These are phyloP conservation scores for Anisogramma anomala DNA, from an alignment of 2,329 filamentous ascomycete genomes.

Conservation along the genomic window DNA sequence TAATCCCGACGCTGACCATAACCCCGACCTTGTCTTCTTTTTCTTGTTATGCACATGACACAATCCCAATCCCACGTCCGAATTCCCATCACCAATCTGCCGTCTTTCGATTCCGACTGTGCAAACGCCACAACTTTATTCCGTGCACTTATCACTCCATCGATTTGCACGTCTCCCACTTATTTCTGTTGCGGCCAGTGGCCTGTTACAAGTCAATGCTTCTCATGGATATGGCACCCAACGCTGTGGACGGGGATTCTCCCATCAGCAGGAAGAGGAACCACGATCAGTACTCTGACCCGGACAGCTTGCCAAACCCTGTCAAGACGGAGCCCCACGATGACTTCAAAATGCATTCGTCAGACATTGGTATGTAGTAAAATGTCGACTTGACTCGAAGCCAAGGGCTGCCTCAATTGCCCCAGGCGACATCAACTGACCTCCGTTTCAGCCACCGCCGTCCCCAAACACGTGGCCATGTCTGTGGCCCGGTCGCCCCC, in stretches of 20 bases:
- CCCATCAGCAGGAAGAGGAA: conserved; percentile 31
- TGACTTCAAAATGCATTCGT: conserved; percentile 3
- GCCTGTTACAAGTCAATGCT: conserved; percentile 29
- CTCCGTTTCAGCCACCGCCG: conserved; percentile 2
- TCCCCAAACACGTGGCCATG: conserved; percentile 17
- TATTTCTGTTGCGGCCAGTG: background rate
- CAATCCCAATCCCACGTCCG: too few relatives aligned
- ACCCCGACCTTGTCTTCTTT: too few relatives aligned
- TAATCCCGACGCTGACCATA: too few relatives aligned
- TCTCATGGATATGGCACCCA: conserved; percentile 35
- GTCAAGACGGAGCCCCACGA: conserved; percentile 15
- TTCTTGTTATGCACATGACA: too few relatives aligned
- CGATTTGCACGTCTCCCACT: background rate
- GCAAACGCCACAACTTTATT: too few relatives aligned
- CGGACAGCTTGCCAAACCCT: conserved; percentile 15
- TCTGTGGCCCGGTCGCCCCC: conserved; percentile 16
- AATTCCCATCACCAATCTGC: too few relatives aligned
- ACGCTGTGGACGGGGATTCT: conserved; percentile 34
- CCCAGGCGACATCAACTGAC: background rate
- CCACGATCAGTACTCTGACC: conserved; percentile 32
- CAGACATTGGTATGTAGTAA: conserved; percentile 3
- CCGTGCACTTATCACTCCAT: too few relatives aligned
- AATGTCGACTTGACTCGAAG: too few relatives aligned
- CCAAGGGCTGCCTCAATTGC: background rate
- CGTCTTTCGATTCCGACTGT: too few relatives aligned